These are phyloP conservation scores for Phoma sp. DNA, from an alignment of 2,329 filamentous ascomycete species.

Conservation along the genomic window DNA sequence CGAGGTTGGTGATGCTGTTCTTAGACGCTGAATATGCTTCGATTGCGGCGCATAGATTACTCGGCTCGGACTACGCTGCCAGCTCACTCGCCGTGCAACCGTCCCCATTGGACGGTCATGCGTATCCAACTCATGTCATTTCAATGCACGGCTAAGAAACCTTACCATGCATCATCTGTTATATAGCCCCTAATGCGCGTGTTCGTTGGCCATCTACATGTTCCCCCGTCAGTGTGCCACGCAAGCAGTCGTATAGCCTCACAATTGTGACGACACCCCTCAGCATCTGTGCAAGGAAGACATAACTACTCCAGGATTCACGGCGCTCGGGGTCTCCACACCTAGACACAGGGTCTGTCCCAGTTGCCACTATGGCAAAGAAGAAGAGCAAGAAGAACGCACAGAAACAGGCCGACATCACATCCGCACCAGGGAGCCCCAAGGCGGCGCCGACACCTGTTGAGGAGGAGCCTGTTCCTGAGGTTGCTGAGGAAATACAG, in stretches of 20 bases:
- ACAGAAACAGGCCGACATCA: slow-evolving; percentile 38
- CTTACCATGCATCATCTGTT: slow-evolving; percentile 36
- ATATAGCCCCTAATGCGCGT: slow-evolving; percentile 47
- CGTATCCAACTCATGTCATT: slow-evolving; percentile 39
- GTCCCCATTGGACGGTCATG: slow-evolving; percentile 37
- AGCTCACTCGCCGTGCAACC: slow-evolving; percentile 39
- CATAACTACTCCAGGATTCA: slow-evolving; percentile 24
- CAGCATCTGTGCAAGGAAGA: slow-evolving; percentile 32
- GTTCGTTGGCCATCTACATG: slow-evolving; percentile 37
- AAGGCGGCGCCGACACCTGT: slow-evolving; percentile 21
- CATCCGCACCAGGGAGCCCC: slow-evolving; percentile 37
- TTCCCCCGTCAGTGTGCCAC: slow-evolving; percentile 46
- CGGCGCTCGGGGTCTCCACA: slow-evolving; percentile 15
- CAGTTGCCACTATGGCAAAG: slow-evolving; percentile 39
- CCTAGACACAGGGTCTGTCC: slow-evolving; percentile 31
- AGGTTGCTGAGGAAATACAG: slow-evolving; percentile 23
- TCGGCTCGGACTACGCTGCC: slow-evolving; percentile 40
- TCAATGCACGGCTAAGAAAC: slow-evolving; percentile 36
- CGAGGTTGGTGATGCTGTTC: slow-evolving; percentile 26
- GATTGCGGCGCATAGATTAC: slow-evolving; percentile 44
- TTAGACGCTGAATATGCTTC: slow-evolving; percentile 33
- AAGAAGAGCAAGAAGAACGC: slow-evolving; percentile 40
- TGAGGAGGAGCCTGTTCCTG: slow-evolving; percentile 30
- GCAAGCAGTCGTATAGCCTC: slow-evolving; percentile 43
- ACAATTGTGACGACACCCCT: slow-evolving; percentile 25